Evolutionary conservation across 768 basidiomycete genomes (phyloP), one percentile per base, ranked within the genome.

Genomic region (Mycena galopus): DNA sequence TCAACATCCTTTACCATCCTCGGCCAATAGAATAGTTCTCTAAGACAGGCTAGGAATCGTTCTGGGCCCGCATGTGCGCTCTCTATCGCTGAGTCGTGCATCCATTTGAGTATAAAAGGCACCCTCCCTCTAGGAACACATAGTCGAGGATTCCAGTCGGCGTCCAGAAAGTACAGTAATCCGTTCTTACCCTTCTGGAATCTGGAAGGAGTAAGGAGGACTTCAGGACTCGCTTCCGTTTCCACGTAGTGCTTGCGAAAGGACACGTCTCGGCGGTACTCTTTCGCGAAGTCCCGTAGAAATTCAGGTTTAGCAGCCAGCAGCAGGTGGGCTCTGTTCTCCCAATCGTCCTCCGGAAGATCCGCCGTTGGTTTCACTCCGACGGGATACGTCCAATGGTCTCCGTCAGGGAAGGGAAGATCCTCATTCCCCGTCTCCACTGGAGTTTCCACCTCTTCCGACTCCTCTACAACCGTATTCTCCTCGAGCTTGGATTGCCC

Each of bases 61-160:
- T 21, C 19, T n/a, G n/a, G n/a, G n/a, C n/a, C n/a, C n/a, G n/a
- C n/a, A n/a, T n/a, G n/a, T n/a, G n/a, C n/a, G n/a, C 0, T 57
- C 29, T 4, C 57, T 44, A 0, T 42, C 44, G 19, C 60, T 57
- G 7, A n/a, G 3, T 67, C 47, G 25, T 67, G 66, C 7, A 50
- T 35, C 66, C 56, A 59, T 17, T n/a, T 33, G 0, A 67, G 44
- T 2, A 67, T 50, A 23, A 21, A 51, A 7, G 21, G 81, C 71
- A n/a, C 72, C 66, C 21, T 63, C 69, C 11, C 80, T 65, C 35
- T 16, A 0, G 71, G 71, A 4, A 72, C 51, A 33, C 71, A 72
- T 0, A 72, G 42, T 0, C 66, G 21, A 19, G 57, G 3, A 19
- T 55, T 59, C 65, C 71, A 66, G 21, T 72, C 65, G 0, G 65